Base-by-base conservation (phyloP, 202 grass and related monocot species). In the Digitaria exilis region DNA sequence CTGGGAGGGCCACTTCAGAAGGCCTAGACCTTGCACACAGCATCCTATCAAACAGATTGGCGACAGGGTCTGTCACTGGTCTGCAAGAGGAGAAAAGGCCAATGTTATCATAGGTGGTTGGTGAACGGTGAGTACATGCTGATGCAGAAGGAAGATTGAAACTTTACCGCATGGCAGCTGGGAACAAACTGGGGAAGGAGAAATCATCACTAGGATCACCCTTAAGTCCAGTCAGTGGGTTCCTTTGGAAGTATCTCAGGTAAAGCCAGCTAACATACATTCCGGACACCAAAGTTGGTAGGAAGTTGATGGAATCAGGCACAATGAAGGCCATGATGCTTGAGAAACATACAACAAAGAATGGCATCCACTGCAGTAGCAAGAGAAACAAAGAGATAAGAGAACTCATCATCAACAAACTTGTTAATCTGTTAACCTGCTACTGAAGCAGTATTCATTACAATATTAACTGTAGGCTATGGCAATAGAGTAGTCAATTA, bases 201-300 rank as follows among this genome's bases (percentile, higher is more conserved):
- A 99, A 99, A 60, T 99, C 96, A 84, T 99, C 93, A 46, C 93
- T 99, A 82, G 89, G 86, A 61, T 99, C 96, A 14, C 96, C 96
- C 88, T 89, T 94, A 57, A 99, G 96, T 65, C 93, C 93, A 65
- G 96, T 99, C 69, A 90, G 77, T 9, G 93, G 93, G 80, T 91
- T 96, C 81, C 58, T 99, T 66, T 99, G 96, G 79, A 99, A 99
- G 77, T 96, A 96, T 63, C 96, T 88, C 35, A 99, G 85, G 91
- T 99, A 99, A 79, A 99, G 86, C 96, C 96, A 99, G 59, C 96
- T 91, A 45, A 99, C 88, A 76, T 99, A 99, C 44, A 91, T 94
- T 64, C 96, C 96, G 50, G 90, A 91, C 43, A 99, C 26, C 59
- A 99, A 71, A 55, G 93, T 99, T 28, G 96, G 96, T n/a, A 99